These are phyloP conservation scores for Monosporascus sp. DNA, from an alignment of 2,329 filamentous ascomycete genomes.

Conservation along the genomic window DNA sequence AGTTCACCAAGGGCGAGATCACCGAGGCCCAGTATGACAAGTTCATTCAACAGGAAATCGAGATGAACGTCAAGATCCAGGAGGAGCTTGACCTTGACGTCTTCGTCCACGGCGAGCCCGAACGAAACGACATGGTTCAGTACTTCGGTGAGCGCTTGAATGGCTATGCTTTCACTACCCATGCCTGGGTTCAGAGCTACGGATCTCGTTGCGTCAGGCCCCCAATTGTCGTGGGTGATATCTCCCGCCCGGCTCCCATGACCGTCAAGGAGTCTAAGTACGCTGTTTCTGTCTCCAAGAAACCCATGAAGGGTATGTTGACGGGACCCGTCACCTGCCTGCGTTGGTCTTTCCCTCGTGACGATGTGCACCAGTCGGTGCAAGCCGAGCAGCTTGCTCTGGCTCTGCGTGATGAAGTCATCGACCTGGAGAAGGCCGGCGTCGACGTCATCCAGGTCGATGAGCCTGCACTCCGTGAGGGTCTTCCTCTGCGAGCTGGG, in stretches of 20 bases:
- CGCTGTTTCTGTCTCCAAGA: constrained; percentile 90
- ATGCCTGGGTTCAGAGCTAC: constrained; percentile 98
- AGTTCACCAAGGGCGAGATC: constrained; percentile 98
- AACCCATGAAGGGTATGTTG: constrained; percentile 99
- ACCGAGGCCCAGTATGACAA: constrained; percentile 88
- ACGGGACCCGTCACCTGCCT: constrained; percentile 98
- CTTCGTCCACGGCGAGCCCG: constrained; percentile 96
- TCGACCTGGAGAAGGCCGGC: constrained; percentile 95
- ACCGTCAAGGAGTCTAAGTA: constrained; percentile 99
- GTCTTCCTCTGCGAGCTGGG: constrained; percentile 91
- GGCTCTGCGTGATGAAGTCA: constrained; percentile 94
- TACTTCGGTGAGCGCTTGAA: constrained; percentile 98
- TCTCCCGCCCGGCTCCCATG: constrained; percentile 95
- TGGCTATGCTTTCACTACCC: constrained; percentile 97
- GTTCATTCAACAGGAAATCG: constrained; percentile 99
- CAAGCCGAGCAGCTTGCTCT: constrained; percentile 98
- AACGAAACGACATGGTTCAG: constrained; percentile 99
- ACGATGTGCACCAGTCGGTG: constrained; percentile 97
- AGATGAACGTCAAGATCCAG: constrained; percentile 91
- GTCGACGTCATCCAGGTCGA: constrained; percentile 99
- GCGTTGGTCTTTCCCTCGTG: constrained; percentile 99
- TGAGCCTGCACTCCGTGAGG: constrained; percentile 97
- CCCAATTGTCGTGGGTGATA: constrained; percentile 97
- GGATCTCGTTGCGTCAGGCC: constrained; percentile 97
- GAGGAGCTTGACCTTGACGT: constrained; percentile 97